Percentiles rank a stretch among this genome's conserved stretches.
Evolutionary conservation across 202 grass and related monocot genomes (phyloP).

Genomic region (Saccharum hybrid): DNA sequence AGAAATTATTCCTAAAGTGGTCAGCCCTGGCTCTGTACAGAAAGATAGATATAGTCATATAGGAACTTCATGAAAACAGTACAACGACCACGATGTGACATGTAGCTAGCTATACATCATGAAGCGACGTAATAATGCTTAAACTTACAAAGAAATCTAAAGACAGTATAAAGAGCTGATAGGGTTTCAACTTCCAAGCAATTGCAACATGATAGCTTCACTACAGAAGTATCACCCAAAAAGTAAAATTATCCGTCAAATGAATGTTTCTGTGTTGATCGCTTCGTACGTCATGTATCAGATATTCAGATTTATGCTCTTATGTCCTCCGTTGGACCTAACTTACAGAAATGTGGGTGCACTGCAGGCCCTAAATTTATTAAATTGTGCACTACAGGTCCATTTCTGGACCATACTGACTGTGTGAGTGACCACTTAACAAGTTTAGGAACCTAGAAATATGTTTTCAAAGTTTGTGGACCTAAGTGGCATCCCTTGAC

Average conservation of each 20-base stretch:
- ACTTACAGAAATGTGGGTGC: no score
- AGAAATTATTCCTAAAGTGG: no score
- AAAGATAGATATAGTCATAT: background rate
- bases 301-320: background rate
- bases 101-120: background rate
- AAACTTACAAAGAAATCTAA: background rate
- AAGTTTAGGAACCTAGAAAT: no score
- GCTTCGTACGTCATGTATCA: background rate
- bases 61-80: conserved; percentile 8
- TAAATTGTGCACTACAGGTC: no score
- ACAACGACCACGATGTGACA: background rate
- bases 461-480: no score
- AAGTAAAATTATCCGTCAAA: background rate
- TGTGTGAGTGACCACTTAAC: no score
- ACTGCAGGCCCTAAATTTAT: no score
- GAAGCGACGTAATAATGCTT: background rate
- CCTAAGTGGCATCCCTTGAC: no score
- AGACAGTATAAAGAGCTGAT: background rate
- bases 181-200: conserved; percentile 10
- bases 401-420: no score
- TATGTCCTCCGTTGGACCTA: background rate
- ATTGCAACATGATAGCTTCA: conserved; percentile 2
- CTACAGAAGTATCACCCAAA: background rate
- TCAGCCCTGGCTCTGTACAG: background rate
- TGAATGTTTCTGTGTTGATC: background rate